These are phyloP conservation scores for Piper longum DNA, from an alignment of 164 flowering plant species.

Conservation along the genomic window DNA sequence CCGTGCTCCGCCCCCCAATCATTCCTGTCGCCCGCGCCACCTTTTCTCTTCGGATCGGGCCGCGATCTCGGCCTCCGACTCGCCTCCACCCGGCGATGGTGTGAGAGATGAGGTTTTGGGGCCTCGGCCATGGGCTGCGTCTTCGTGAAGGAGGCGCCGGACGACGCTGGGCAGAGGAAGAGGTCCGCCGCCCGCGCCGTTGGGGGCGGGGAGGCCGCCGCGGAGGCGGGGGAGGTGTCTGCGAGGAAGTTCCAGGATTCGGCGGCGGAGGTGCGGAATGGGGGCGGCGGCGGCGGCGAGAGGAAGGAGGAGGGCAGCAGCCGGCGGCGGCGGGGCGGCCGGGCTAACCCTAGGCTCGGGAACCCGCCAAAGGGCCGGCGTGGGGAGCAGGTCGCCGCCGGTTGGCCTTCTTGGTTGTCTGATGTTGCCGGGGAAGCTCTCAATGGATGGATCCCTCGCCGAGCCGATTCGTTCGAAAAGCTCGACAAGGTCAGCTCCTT, in stretches of 20 bases:
- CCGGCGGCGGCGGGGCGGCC: conserved; percentile 16
- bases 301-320: background rate
- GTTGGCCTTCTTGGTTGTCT: conserved; percentile 49
- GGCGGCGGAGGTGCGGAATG: conserved; percentile 12
- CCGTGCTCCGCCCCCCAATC: no score
- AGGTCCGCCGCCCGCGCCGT: conserved; percentile 3
- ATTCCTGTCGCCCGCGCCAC: no score
- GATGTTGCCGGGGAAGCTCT: conserved; percentile 47
- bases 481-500: conserved; percentile 26
- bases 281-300: conserved; percentile 15
- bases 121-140: conserved; percentile 39
- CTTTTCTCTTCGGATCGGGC: no score
- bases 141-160: conserved; percentile 26
- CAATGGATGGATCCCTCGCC: conserved; percentile 42
- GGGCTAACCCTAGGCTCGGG: conserved; percentile 26
- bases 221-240: no score
- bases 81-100: background rate
- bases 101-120: conserved; percentile 12
- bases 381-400: conserved; percentile 54
- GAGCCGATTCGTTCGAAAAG: conserved; percentile 40
- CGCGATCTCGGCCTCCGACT: no score
- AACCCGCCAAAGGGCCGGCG: conserved; percentile 25
- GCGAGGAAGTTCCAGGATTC: conserved; percentile 10
- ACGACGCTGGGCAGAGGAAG: background rate
- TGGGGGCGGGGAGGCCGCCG: no score